phyloP scores from a whole-genome alignment of 2,329 filamentous ascomycete genomes.

The Sporothrix humicola region DNA sequence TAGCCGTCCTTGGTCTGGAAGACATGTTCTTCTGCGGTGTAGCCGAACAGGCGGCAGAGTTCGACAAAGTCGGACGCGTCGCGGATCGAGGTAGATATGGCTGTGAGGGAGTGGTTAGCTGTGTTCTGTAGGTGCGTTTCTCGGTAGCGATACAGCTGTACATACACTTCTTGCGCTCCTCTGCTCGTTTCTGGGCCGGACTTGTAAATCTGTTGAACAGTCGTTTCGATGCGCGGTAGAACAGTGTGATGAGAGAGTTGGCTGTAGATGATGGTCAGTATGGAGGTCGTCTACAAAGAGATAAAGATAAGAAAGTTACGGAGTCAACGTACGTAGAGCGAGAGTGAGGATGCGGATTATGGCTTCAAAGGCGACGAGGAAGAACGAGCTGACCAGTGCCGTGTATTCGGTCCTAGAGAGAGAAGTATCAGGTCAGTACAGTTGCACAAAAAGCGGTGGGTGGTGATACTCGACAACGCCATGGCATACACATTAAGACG shows the following conservation, averaged over 20 bases:
- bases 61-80: conserved; percentile 92
- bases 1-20: conserved; percentile 95
- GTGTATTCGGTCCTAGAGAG: conserved; percentile 77
- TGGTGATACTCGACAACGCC: not conserved
- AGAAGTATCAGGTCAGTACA: conserved; percentile 29
- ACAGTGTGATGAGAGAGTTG: conserved; percentile 77
- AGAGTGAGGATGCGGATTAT: conserved; percentile 85
- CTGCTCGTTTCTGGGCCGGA: conserved; percentile 69
- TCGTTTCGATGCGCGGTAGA: conserved; percentile 79
- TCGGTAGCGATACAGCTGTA: too few relatives aligned
- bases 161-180: conserved; percentile 72
- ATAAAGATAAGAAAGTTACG: not conserved
- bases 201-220: conserved; percentile 81
- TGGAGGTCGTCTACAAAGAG: not conserved
- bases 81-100: conserved; percentile 76
- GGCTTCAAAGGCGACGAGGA: conserved; percentile 81
- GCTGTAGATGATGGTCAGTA: conserved; percentile 59
- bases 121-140: too few relatives aligned
- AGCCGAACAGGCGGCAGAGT: conserved; percentile 88
- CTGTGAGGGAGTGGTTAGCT: conserved; percentile 45
- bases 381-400: conserved; percentile 80
- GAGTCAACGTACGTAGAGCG: conserved; percentile 71
- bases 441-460: conserved; percentile 1
- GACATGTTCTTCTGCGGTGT: conserved; percentile 94
- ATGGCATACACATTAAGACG: conserved; percentile 57